phyloP scores from a whole-genome alignment of 768 basidiomycete species.

The Mycena belliarum region DNA sequence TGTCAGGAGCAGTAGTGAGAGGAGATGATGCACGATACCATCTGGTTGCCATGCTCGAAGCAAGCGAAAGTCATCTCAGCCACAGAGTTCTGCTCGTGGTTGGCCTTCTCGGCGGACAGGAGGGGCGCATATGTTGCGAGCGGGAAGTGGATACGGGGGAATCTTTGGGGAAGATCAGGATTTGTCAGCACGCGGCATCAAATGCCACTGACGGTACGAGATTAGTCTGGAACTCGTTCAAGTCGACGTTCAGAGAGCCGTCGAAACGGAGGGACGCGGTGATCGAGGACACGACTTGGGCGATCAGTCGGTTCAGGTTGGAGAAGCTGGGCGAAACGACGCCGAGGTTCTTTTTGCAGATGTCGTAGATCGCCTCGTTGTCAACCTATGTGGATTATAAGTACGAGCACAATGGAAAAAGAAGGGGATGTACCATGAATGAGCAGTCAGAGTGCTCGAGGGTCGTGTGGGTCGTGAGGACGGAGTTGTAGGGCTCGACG shows the following conservation, averaged over 20 bases:
- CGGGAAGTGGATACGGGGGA: slow-evolving; percentile 99
- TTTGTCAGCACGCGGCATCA: slow-evolving; percentile 14
- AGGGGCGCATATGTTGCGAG: slow-evolving; percentile 95
- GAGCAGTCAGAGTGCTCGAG: slow-evolving; percentile 99
- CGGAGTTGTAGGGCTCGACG: slow-evolving; percentile 98
- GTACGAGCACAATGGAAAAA: not conserved
- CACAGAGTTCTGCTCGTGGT: slow-evolving; percentile 96
- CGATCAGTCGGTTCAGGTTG: slow-evolving; percentile 95
- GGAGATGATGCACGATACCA: slow-evolving; percentile 47
- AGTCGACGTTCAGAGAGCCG: slow-evolving; percentile 94
- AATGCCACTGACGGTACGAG: slow-evolving; percentile 79
- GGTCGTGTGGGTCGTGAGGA: slow-evolving; percentile 97
- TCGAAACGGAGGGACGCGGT: slow-evolving; percentile 97
- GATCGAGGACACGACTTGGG: slow-evolving; percentile 97
- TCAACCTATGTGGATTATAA: slow-evolving; percentile 63
- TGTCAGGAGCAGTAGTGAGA: not conserved
- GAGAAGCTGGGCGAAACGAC: slow-evolving; percentile 85
- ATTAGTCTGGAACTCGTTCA: slow-evolving; percentile 99
- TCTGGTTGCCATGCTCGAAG: slow-evolving; percentile 96
- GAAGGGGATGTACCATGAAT: slow-evolving; percentile 75
- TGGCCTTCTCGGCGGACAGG: slow-evolving; percentile 92
- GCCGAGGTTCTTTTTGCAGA: slow-evolving; percentile 94
- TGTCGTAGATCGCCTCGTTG: slow-evolving; percentile 99
- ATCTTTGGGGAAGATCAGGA: slow-evolving; percentile 44
- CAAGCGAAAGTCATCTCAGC: slow-evolving; percentile 98